Evolutionary conservation across 495 filamentous ascomycete species (phyloP).

Genomic region (Podospora conica): DNA sequence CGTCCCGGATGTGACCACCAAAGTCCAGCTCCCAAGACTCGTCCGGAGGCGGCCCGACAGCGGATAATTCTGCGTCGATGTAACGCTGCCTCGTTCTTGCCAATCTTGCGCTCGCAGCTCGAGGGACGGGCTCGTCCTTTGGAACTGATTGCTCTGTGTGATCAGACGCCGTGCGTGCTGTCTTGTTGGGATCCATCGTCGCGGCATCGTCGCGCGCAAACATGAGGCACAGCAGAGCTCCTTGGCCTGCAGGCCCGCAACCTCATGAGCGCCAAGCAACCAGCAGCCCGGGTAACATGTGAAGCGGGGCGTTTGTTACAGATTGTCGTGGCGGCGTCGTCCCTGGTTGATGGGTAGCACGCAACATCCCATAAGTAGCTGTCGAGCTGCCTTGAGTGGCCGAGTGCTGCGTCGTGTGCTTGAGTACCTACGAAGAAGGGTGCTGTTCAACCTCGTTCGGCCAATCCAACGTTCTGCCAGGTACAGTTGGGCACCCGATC

Average conservation of each 20-base stretch:
- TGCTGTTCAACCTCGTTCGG: background rate
- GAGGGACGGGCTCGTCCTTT: background rate
- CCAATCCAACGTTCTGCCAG: background rate
- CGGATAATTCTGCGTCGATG: constrained; percentile 19
- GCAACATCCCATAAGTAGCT: background rate
- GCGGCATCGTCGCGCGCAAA: constrained; percentile 3
- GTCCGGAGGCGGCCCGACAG: constrained; percentile 22
- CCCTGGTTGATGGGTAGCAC: background rate
- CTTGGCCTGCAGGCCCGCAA: constrained; percentile 4
- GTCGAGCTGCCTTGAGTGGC: background rate
- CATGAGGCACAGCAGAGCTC: constrained; percentile 14
- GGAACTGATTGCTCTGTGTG: background rate
- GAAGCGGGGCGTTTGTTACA: constrained; percentile 11
- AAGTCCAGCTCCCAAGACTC: constrained; percentile 2
- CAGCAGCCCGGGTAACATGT: constrained; percentile 18
- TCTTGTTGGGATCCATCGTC: background rate
- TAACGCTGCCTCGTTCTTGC: constrained; percentile 4
- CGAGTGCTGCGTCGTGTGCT: too few species aligned
- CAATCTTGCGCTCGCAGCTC: constrained; percentile 7
- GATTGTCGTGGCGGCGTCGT: constrained; percentile 5
- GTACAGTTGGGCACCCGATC: background rate
- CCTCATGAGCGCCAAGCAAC: constrained; percentile 10
- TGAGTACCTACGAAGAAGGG: too few species aligned
- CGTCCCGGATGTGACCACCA: constrained; percentile 15
- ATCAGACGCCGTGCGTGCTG: background rate